Evolutionary conservation across 208 protist genomes (phyloP).

Genomic region (Paratrypanosoma confusum): DNA sequence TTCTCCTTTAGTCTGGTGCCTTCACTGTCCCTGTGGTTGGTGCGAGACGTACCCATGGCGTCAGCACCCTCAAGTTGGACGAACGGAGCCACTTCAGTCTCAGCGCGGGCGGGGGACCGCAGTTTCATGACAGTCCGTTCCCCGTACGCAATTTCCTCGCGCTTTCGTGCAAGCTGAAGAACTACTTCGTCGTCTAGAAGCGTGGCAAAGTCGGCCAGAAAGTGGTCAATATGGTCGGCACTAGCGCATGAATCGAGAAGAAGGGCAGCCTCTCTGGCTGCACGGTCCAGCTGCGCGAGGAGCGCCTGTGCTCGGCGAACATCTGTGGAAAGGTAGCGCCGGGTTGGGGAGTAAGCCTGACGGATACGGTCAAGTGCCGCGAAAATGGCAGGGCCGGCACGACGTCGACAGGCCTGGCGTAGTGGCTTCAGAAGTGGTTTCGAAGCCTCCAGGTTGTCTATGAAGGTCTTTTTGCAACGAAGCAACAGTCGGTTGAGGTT

Average conservation of each 20-base stretch:
- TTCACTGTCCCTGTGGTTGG: no score
- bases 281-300: constrained; percentile 23
- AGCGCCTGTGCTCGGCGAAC: constrained; percentile 47
- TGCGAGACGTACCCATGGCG: no score
- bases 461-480: no score
- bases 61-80: no score
- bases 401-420: constrained; percentile 34
- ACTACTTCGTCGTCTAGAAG: constrained; percentile 46
- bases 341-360: constrained; percentile 23
- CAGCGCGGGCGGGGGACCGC: no score
- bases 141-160: constrained; percentile 53
- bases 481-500: no score
- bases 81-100: no score
- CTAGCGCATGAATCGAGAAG: constrained; percentile 29
- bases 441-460: constrained; percentile 37
- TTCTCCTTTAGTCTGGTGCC: no score
- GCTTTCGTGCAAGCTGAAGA: constrained; percentile 34
- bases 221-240: constrained; percentile 30
- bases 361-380: constrained; percentile 31
- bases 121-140: no score
- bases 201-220: constrained; percentile 31
- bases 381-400: constrained; percentile 35
- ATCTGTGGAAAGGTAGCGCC: constrained; percentile 61
- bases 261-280: constrained; percentile 18
- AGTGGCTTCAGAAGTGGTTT: constrained; percentile 40